Conservation (phyloP, 139 green algal genomes). For the Gonium pectorale region DNA sequence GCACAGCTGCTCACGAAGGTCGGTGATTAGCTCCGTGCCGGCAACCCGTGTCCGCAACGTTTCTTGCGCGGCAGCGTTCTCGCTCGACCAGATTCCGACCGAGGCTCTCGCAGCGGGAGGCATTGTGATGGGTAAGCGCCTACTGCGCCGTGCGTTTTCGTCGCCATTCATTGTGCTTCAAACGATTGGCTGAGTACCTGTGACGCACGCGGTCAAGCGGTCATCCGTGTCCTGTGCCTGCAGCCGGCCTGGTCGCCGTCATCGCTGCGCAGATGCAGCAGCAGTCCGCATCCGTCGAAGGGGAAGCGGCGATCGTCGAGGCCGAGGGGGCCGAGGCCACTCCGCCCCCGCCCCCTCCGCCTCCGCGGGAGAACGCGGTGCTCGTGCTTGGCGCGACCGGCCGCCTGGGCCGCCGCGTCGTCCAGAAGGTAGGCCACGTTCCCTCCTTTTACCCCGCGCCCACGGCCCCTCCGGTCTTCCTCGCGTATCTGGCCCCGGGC, state of each 20-base stretch:
- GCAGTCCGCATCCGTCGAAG: not conserved
- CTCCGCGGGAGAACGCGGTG: constrained; percentile 76
- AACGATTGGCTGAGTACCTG: not conserved
- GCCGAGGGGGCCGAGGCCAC: not conserved
- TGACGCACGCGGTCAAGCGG: not conserved
- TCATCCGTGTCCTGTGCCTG: not conserved
- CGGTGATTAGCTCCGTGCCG: too few species aligned
- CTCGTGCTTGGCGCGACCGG: constrained; percentile 87
- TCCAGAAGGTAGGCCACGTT: constrained; percentile 63
- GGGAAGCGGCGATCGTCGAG: not conserved
- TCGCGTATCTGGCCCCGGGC: too few species aligned
- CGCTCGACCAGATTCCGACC: not conserved
- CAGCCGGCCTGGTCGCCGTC: not conserved
- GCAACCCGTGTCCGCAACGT: too few species aligned
- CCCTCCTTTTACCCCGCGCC: not conserved
- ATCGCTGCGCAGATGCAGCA: constrained; percentile 13
- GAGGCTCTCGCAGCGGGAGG: constrained; percentile 9
- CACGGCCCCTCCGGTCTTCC: too few species aligned
- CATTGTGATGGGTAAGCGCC: not conserved
- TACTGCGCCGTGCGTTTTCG: not conserved
- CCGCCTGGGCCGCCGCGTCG: constrained; percentile 71
- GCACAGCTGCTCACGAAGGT: too few species aligned
- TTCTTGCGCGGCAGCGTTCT: not conserved
- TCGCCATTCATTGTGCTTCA: not conserved
- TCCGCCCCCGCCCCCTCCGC: constrained; percentile 1